Evolutionary conservation across 345 rosid species (phyloP).

Genomic region (Mangifera indica): DNA sequence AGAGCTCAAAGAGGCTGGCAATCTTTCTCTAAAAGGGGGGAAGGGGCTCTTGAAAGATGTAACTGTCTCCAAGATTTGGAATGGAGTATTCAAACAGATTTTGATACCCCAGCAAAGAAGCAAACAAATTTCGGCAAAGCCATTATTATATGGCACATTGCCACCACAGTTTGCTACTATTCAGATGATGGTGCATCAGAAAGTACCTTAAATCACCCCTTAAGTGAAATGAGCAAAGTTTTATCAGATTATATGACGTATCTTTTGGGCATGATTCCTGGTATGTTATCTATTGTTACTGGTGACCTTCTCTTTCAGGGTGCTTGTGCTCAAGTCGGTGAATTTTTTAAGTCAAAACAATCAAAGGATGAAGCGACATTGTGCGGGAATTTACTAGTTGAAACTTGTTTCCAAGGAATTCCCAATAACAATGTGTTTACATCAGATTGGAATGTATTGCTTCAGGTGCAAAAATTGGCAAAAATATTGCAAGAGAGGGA

Average conservation of each 20-base stretch:
- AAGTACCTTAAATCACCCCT: background rate
- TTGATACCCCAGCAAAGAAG: background rate
- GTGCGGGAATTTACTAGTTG: background rate
- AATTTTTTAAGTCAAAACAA: background rate
- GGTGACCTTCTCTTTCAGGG: background rate
- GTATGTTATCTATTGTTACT: background rate
- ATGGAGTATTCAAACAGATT: background rate
- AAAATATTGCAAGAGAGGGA: background rate
- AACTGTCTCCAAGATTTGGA: background rate
- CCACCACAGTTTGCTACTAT: no score
- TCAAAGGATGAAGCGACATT: no score
- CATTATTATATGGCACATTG: background rate
- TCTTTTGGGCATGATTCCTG: background rate
- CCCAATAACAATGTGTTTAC: background rate
- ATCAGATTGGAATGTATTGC: background rate
- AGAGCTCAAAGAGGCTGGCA: background rate
- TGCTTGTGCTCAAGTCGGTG: background rate
- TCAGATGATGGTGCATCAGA: no score
- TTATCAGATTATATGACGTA: constrained; percentile 2
- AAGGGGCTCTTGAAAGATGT: background rate
- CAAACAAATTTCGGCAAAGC: background rate
- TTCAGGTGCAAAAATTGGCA: background rate
- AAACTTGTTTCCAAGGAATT: background rate
- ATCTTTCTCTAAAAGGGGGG: background rate
- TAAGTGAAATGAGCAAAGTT: background rate